Evolutionary conservation across 495 filamentous ascomycete species (phyloP), one percentile per base, ranked within the genome.

Genomic region (Neurospora sp.): DNA sequence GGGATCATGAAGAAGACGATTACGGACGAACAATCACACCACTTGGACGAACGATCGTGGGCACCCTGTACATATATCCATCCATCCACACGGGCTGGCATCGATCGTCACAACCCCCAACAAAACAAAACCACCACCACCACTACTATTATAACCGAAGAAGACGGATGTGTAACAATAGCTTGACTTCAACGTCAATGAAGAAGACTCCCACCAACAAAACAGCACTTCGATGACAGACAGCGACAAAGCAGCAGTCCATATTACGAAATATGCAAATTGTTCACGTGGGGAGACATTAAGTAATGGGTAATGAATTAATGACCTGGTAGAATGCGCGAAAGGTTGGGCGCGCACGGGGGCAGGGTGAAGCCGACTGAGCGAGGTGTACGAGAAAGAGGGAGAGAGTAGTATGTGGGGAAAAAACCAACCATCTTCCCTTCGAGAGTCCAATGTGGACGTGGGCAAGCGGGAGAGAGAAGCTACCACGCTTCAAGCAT

Each of bases 1-100:
- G 10, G 83, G 82, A 13, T 81, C 82, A 13, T 86, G 72, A 83
- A 38, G 39, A 70, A 28, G 69, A 9, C 24, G 70, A 7, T 19
- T 62, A 36, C 15, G 24, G 6, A 34, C 2, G 4, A 54, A 28
- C 45, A 13, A 54, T 11, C n/a, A 34, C 28, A 62, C 1, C 28
- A 62, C 24, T 17, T 62, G 28, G 13, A 62, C 15, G 5, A 8
- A 31, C 54, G 15, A 31, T 31, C 11, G 3, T 62, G 34, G 54
- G 24, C 24, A 17, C 24, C 5, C 9, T 62, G 54, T 28, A 31
- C 15, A 62, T 17, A 24, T 54, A 54, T 54, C 43, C 43, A 48
- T 48, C 48, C 48, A 48, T 48, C 9, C 43, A 21, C n/a, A 10
- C n/a, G 42, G 42, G 19, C n/a, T 21, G 3, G 9, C 21, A 38